Base-by-base conservation (phyloP, 805 yeast genomes). In the Candida manassasensis region DNA sequence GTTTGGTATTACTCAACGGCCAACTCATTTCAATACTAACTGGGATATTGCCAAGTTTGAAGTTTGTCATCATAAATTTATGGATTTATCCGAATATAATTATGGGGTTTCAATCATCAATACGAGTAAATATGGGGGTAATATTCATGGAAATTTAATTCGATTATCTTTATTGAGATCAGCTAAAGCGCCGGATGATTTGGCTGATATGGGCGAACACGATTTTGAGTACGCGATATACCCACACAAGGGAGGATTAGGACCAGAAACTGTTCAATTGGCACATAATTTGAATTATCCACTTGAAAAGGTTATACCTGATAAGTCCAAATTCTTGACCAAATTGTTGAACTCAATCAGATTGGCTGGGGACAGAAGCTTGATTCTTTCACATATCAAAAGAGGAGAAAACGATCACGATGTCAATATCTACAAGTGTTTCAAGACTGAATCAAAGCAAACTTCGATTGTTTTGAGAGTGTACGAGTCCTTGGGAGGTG, bases 21-120 rank as follows among this genome's bases (percentile, higher is more conserved):
- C 97, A 32, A 90, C 97, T 0, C 97, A 90, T 59, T 90, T 70
- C 64, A 93, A 90, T 56, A 90, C 98, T 0, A 68, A 86, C 1
- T 90, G 97, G 97, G 98, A 90, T 52, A 82, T 83, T 21, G 97
- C 97, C 39, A 89, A 88, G 57, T 90, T 90, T 58, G 98, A 90
- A 61, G 96, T 88, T 8, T 85, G 96, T 52, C 87, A 84, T 51
- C 98, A 93, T 59, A 85, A 85, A 53, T 90, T 86, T 62, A 90
- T 94, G 48, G 98, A 90, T 55, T 79, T 84, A 49, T 83, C 95
- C 17, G 97, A 87, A 51, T 76, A 68, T 57, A 76, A 74, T 42
- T 89, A 86, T 52, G 98, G 98, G 53, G 95, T 88, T 9, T 72
- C 94, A 0, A 62, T 90, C 12, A 55, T 90, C 50, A 90, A 89